phyloP scores from a whole-genome alignment of 2,329 filamentous ascomycete species.

The Xylariales sp. region DNA sequence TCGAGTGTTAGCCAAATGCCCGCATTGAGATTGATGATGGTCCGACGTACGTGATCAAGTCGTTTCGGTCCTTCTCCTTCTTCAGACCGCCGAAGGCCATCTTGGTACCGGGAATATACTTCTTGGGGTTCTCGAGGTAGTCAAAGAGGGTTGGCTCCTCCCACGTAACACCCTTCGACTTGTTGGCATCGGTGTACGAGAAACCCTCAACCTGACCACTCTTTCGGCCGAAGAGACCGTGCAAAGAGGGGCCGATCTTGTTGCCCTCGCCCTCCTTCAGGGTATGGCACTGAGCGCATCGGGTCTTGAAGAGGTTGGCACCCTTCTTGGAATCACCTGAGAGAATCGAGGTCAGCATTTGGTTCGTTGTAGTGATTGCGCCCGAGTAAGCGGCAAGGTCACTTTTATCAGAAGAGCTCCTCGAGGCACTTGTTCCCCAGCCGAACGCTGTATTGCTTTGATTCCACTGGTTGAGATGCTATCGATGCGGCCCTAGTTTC shows the following conservation, averaged over 20 bases:
- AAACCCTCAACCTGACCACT: conserved; percentile 87
- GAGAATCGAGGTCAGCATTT: not conserved
- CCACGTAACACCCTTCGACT: conserved; percentile 91
- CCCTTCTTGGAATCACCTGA: conserved; percentile 92
- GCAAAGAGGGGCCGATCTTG: conserved; percentile 96
- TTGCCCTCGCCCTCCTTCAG: conserved; percentile 84
- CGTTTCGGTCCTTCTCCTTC: conserved; percentile 99
- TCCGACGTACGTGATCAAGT: conserved; percentile 84
- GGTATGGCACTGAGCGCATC: conserved; percentile 98
- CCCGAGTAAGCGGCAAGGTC: too few relatives aligned
- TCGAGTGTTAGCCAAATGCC: conserved; percentile 20
- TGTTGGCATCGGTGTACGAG: conserved; percentile 99
- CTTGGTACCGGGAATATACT: conserved; percentile 99
- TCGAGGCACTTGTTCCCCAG: too few relatives aligned
- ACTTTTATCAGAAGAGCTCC: not conserved
- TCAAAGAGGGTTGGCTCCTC: conserved; percentile 81
- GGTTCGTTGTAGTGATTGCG: too few relatives aligned
- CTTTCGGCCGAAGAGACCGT: conserved; percentile 97
- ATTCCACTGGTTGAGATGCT: not conserved
- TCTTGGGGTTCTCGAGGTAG: conserved; percentile 99
- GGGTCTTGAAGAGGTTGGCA: conserved; percentile 98
- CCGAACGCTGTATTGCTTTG: not conserved
- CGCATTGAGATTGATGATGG: not conserved
- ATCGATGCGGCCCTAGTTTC: not conserved
- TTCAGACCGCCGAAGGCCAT: conserved; percentile 99